These are phyloP conservation scores for Monascus ruber DNA, from an alignment of 2,329 filamentous ascomycete species.

Conservation along the genomic window DNA sequence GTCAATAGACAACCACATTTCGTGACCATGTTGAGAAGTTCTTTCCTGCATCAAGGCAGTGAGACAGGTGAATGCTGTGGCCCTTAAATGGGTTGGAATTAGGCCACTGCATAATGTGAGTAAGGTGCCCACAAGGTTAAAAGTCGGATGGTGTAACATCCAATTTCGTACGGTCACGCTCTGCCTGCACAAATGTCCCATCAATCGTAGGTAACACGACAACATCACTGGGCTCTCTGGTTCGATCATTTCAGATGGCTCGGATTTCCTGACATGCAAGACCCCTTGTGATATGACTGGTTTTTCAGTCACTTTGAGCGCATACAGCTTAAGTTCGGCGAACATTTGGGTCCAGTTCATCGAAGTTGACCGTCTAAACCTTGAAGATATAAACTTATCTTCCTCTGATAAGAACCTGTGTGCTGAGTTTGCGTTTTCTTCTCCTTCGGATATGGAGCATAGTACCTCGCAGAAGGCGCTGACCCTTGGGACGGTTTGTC, in stretches of 20 bases:
- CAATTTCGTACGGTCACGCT: constrained; percentile 62
- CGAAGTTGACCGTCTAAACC: constrained; percentile 70
- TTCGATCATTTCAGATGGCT: constrained; percentile 64
- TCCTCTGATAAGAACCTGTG: constrained; percentile 89
- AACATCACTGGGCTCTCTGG: constrained; percentile 95
- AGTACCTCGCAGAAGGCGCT: constrained; percentile 96
- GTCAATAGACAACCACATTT: constrained; percentile 73
- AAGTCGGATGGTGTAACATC: constrained; percentile 55
- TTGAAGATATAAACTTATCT: constrained; percentile 58
- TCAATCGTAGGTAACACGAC: constrained; percentile 81
- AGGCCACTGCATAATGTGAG: constrained; percentile 68
- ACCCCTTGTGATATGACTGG: constrained; percentile 46
- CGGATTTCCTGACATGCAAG: constrained; percentile 50
- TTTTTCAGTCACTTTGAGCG: constrained; percentile 64
- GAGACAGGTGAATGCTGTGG: constrained; percentile 71
- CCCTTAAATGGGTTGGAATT: constrained; percentile 65
- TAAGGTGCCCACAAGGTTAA: constrained; percentile 61
- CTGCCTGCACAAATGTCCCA: constrained; percentile 67
- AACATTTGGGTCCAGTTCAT: constrained; percentile 92
- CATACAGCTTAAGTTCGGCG: constrained; percentile 76
- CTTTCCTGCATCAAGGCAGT: constrained; percentile 67
- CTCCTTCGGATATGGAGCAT: constrained; percentile 71
- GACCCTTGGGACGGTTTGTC: constrained; percentile 90
- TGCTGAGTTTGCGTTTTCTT: constrained; percentile 70
- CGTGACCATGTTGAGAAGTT: constrained; percentile 51